Evolutionary conservation across 192 early-diverging fungal species (phyloP).

Genomic region (Coemansia sp.): DNA sequence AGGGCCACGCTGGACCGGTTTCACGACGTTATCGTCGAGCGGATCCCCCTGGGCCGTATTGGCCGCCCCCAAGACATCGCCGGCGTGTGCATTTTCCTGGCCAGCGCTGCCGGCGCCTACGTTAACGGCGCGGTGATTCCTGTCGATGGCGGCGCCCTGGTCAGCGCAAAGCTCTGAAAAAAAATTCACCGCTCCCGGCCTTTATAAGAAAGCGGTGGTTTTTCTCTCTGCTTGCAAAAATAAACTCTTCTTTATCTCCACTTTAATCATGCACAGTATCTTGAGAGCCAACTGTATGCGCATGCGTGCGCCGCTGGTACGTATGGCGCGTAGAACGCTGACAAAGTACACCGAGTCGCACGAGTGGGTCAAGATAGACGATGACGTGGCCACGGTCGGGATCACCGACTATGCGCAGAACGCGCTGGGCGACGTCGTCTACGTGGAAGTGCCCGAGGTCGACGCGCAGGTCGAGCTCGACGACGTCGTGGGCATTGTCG

Average conservation of each 20-base stretch:
- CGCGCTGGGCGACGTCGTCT: conserved; percentile 93
- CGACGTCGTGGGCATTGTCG: conserved; percentile 78
- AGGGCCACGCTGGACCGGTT: conserved; percentile 56
- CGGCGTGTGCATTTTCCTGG: conserved; percentile 77
- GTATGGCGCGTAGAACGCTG: neutral
- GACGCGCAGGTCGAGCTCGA: conserved; percentile 57
- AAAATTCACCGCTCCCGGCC: conserved; percentile 1
- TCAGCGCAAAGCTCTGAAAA: neutral
- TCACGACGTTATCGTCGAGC: conserved; percentile 54
- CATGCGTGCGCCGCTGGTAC: neutral
- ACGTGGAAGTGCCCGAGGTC: conserved; percentile 78
- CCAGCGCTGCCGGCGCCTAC: conserved; percentile 71
- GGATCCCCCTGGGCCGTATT: conserved; percentile 71
- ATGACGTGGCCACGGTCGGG: conserved; percentile 79
- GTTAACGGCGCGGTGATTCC: conserved; percentile 79
- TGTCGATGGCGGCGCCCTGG: conserved; percentile 73
- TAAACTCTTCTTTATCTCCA: conserved; percentile 1
- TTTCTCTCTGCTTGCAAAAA: neutral
- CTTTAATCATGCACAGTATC: conserved; percentile 5
- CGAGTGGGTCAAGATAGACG: conserved; percentile 84
- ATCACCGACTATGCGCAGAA: conserved; percentile 91
- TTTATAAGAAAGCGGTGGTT: neutral
- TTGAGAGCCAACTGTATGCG: neutral
- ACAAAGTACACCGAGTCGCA: conserved; percentile 79
- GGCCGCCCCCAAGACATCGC: conserved; percentile 84